phyloP scores from a whole-genome alignment of 352 stramenopile genomes.

The Pythium brachiatum region DNA sequence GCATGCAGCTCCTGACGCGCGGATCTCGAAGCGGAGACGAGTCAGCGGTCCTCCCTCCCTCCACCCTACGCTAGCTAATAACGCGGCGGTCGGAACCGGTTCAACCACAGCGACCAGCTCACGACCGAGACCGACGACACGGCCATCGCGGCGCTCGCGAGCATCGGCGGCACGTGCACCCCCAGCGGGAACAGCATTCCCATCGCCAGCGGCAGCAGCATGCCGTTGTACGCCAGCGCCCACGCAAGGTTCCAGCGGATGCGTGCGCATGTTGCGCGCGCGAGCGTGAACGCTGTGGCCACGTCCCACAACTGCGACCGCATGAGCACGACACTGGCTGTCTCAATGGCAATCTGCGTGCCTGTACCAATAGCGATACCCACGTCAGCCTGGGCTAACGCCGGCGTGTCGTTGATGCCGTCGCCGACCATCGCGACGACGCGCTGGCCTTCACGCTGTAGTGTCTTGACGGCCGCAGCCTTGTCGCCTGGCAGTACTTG shows the following conservation, averaged over 20 bases:
- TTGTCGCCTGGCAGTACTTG: not conserved
- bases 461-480: not conserved
- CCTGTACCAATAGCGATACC: conserved; percentile 89
- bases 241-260: conserved; percentile 83
- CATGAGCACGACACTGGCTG: conserved; percentile 76
- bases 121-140: conserved; percentile 67
- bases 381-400: conserved; percentile 67
- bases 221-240: conserved; percentile 73
- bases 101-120: conserved; percentile 60
- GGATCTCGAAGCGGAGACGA: too few species aligned
- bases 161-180: conserved; percentile 70
- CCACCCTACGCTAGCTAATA: too few species aligned
- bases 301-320: not conserved
- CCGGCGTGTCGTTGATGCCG: conserved; percentile 1
- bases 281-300: not conserved
- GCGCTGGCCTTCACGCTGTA: not conserved
- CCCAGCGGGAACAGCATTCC: conserved; percentile 75
- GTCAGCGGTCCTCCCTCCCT: too few species aligned
- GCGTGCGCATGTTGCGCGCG: conserved; percentile 57
- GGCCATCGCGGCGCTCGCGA: conserved; percentile 35
- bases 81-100: conserved; percentile 6
- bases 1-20: too few species aligned
- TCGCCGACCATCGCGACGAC: conserved; percentile 1
- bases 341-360: conserved; percentile 78
- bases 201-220: conserved; percentile 67